Conservation (phyloP, 371 early-diverging fungal species). For the Apophysomyces sp. region DNA sequence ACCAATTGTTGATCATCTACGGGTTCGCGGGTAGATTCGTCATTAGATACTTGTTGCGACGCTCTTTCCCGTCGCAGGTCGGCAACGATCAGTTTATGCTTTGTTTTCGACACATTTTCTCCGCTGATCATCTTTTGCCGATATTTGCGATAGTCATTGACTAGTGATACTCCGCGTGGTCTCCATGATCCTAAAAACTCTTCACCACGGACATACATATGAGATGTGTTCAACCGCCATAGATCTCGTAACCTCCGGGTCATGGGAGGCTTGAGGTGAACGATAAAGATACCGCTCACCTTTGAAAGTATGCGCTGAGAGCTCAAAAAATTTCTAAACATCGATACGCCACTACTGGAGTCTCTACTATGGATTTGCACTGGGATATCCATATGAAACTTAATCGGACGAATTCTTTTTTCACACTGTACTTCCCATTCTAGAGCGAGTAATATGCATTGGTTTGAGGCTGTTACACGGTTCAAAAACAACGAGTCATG, state of each 20-base stretch:
- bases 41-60: neutral
- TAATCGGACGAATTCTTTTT: conserved; percentile 56
- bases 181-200: conserved; percentile 77
- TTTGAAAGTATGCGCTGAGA: conserved; percentile 32
- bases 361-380: conserved; percentile 57
- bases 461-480: conserved; percentile 63
- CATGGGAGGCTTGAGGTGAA: conserved; percentile 57
- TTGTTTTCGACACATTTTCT: conserved; percentile 54
- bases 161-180: conserved; percentile 71
- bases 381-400: conserved; percentile 65
- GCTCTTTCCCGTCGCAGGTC: conserved; percentile 4
- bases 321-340: conserved; percentile 31
- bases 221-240: conserved; percentile 75
- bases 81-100: conserved; percentile 32
- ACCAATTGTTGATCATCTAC: conserved; percentile 9
- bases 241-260: conserved; percentile 57
- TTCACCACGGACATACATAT: conserved; percentile 84
- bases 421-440: conserved; percentile 60
- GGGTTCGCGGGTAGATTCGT: conserved; percentile 3
- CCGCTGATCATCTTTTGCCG: conserved; percentile 26
- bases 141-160: conserved; percentile 56
- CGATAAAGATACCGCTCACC: conserved; percentile 49
- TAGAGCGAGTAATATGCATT: conserved; percentile 59
- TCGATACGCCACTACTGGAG: conserved; percentile 21
- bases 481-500: conserved; percentile 77